Evolutionary conservation across 139 green algal genomes (phyloP), one percentile per base, ranked within the genome.

Genomic region (Chlamydomonas applanata): DNA sequence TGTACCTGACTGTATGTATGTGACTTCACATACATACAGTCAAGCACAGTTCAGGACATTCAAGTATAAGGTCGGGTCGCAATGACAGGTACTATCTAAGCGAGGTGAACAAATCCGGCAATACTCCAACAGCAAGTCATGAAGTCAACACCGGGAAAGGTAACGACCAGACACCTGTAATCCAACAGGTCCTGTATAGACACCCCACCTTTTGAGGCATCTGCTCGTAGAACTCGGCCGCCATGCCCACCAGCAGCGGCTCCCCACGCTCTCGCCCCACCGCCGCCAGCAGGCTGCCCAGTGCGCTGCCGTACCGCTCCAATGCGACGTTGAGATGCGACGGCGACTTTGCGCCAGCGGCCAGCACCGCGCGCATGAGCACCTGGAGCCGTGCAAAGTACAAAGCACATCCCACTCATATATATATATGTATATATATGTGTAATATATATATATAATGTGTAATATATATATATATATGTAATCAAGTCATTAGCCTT

Each of bases 281-380:
- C 60, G 61, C 25, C 33, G 30, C 54, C 49, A 90, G 65, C 63
- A 87, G 62, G 7, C 64, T n/a, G 17, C 69, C 45, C 36, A 95
- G 70, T 32, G 86, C 73, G 1, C 72, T 66, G 25, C 75, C 70
- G 81, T 95, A 97, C 2, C 93, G 83, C 81, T 96, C 89, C 69
- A 97, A 70, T 9, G 86, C 81, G 20, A 89, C 93, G 54, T 92
- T 75, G 67, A 90, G 87, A 82, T 97, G 93, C 27, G 85, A 93
- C 79, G 94, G 92, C 19, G 73, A 88, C 85, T 97, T 97, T 74
- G 85, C 77, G 3, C 93, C 92, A 13, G 89, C 81, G 4, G 87
- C 71, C 40, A 97, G 72, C 67, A 97, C 62, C 34, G 81, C 85
- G 11, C 86, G 87, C 62, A 79, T 74, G 25, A 93, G 64, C 52